Evolutionary conservation across 139 green algal genomes (phyloP), one percentile per base, ranked within the genome.

Genomic region (Edaphochlamys debaryana): DNA sequence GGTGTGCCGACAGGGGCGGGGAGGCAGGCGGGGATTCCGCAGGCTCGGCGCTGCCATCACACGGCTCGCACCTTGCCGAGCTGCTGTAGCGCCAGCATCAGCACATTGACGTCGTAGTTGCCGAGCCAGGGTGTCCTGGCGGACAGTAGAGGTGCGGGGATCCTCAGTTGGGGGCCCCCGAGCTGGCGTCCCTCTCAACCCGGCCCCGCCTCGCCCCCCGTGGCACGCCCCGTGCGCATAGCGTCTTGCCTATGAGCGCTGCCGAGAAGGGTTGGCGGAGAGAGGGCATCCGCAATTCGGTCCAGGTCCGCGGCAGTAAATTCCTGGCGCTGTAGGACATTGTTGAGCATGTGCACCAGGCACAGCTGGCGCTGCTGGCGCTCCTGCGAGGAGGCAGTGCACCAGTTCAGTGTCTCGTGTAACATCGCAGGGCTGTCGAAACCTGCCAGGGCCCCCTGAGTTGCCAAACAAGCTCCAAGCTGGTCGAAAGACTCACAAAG

Each of bases 341-440:
- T 92, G 67, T 93, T 93, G 5, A 93, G 48, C 0, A 80, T 70
- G 69, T 93, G 90, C 41, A 68, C 73, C n/a, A 92, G 52, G 77
- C 90, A 93, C 48, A 84, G 85, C 73, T 93, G 89, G 58, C 85
- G 69, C 1, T 34, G 37, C 70, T 93, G 90, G 3, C 69, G 69
- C 38, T 93, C 90, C 86, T 93, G 89, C 50, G 67, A 8, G 36
- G n/a, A n/a, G n/a, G n/a, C n/a, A n/a, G n/a, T n/a, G n/a, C n/a
- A n/a, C n/a, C n/a, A n/a, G n/a, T n/a, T n/a, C n/a, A n/a, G n/a
- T n/a, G n/a, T n/a, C n/a, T n/a, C n/a, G n/a, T n/a, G n/a, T n/a
- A n/a, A n/a, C n/a, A n/a, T n/a, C n/a, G n/a, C n/a, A n/a, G n/a
- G n/a, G n/a, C n/a, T n/a, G n/a, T n/a, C n/a, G n/a, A n/a, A n/a